Evolutionary conservation across 208 protist genomes (phyloP), one percentile per base, ranked within the genome.

Genomic region (Naegleria fowleri): DNA sequence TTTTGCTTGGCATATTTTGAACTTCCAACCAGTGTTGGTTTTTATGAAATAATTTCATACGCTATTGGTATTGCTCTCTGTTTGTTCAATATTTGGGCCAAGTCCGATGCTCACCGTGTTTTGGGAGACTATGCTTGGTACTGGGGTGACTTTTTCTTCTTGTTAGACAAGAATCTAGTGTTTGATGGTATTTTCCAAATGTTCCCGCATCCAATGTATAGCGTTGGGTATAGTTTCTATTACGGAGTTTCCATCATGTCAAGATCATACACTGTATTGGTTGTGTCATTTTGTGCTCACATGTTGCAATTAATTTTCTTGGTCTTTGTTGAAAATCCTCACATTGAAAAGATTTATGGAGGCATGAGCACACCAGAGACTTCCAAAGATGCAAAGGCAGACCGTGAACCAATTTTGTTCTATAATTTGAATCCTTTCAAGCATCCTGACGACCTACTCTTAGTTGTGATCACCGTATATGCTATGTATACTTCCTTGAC

Each of bases 71-170:
- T 91, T 36, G 90, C 90, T 19, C 94, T 97, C 9, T 95, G 96
- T 88, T 90, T 91, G 4, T 98, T 98, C 92, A 97, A 96, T 36
- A 93, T 97, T 86, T 98, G 96, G 96, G 95, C 97, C 83, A 99
- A 98, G 93, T 92, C 95, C 0, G 97, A 98, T 92, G 97, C 97
- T n/a, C 97, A 98, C 92, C 96, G 97, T 90, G 96, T 98, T 52
- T 95, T 99, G 76, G 96, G 97, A 59, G 97, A 98, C 92, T 98
- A 96, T 92, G 97, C 97, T 15, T 99, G 98, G 97, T 98, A 98
- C 93, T 98, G 97, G 97, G 97, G 97, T 36, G 97, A 98, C 94
- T 98, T 98, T 93, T 96, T 96, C 93, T 98, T 99, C 95, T 98
- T 98, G 91, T 93, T 98, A 7, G 92, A 98, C 41, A 96, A 98